Conservation (phyloP, 1,139 yeast genomes). For the Suhomyces coccinellae region DNA sequence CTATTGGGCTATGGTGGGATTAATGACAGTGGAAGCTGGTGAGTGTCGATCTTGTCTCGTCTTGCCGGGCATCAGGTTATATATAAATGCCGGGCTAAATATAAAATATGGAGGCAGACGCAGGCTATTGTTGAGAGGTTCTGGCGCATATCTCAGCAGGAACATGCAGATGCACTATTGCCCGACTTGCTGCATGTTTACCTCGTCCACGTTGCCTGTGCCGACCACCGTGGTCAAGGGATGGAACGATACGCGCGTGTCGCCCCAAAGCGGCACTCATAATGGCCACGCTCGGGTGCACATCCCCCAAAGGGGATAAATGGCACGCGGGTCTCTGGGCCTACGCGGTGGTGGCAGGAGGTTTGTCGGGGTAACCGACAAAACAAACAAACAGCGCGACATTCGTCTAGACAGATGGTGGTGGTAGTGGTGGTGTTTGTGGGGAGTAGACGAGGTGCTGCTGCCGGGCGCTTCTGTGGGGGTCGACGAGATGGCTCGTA, state of each 20-base stretch:
- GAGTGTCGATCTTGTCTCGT: neutral
- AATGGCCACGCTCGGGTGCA: neutral
- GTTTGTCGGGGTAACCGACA: slow-evolving; percentile 1
- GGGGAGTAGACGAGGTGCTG: neutral
- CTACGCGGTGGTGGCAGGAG: neutral
- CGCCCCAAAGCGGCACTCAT: neutral
- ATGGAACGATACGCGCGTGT: neutral
- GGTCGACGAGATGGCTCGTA: too few relatives aligned
- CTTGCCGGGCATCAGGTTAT: neutral
- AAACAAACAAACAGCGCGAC: neutral
- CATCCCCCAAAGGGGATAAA: neutral
- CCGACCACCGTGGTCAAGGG: neutral
- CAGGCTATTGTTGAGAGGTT: slow-evolving; percentile 5
- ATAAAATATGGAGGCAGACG: neutral
- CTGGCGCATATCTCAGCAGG: slow-evolving; percentile 5
- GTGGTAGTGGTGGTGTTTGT: neutral
- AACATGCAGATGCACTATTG: neutral
- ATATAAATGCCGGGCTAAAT: neutral
- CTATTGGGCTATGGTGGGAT: too few relatives aligned
- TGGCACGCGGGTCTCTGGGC: slow-evolving; percentile 1
- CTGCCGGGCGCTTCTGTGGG: too few relatives aligned
- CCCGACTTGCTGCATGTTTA: neutral
- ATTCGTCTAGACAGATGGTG: neutral
- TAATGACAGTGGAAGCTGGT: too few relatives aligned
- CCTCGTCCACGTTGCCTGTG: neutral